Evolutionary conservation across 768 basidiomycete species (phyloP).

Genomic region (Rhodotorula toruloides): DNA sequence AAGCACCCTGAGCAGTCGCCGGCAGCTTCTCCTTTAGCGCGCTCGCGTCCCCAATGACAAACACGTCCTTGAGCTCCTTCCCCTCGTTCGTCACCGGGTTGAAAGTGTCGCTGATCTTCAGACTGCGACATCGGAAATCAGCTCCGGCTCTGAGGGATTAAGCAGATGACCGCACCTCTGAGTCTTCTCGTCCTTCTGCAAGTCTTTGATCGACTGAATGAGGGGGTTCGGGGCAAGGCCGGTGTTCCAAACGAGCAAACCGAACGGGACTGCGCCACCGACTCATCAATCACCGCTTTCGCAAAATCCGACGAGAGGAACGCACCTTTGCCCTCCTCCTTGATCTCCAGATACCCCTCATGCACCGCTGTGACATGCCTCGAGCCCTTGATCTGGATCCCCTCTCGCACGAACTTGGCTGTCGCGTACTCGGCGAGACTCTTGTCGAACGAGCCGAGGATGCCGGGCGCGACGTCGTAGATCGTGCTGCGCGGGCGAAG

Average conservation of each 20-base stretch:
- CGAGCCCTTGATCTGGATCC: conserved; percentile 64
- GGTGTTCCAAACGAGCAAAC: conserved; percentile 81
- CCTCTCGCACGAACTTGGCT: conserved; percentile 63
- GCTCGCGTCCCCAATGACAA: conserved; percentile 75
- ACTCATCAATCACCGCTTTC: too few relatives aligned
- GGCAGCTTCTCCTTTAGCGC: conserved; percentile 59
- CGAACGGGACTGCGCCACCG: conserved; percentile 66
- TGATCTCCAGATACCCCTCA: conserved; percentile 32
- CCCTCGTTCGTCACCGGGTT: conserved; percentile 59
- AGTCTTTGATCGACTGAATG: conserved; percentile 57
- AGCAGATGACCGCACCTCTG: too few relatives aligned
- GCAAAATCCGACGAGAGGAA: too few relatives aligned
- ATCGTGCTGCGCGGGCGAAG: conserved; percentile 49
- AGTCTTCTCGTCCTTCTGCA: conserved; percentile 49
- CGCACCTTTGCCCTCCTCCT: conserved; percentile 59
- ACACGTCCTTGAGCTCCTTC: conserved; percentile 62
- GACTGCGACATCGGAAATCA: too few relatives aligned
- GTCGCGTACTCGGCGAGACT: conserved; percentile 56
- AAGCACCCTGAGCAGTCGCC: conserved; percentile 64
- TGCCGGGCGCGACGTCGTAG: conserved; percentile 73
- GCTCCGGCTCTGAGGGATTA: too few relatives aligned
- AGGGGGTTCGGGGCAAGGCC: conserved; percentile 78
- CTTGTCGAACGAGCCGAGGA: conserved; percentile 69
- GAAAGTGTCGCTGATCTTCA: conserved; percentile 58
- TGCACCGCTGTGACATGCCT: conserved; percentile 70